Percentiles rank a stretch among this genome's conserved stretches.
Evolutionary conservation across 768 basidiomycete genomes (phyloP).

Genomic region (Saitozyma sp.): DNA sequence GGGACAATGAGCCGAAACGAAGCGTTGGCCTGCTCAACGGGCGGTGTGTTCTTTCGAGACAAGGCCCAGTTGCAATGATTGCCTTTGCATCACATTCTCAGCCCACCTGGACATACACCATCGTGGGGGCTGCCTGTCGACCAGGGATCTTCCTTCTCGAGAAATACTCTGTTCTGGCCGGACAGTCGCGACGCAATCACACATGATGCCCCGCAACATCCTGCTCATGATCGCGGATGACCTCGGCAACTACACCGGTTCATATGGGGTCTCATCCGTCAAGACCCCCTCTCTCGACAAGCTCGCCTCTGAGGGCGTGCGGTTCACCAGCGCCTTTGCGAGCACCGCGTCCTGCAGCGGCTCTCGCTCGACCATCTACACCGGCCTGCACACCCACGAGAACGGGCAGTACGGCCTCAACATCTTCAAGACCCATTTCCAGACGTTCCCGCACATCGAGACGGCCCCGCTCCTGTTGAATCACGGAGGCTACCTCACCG

Average conservation of each 20-base stretch:
- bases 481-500: conserved; percentile 17
- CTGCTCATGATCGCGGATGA: conserved; percentile 29
- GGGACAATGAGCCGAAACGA: too few relatives aligned
- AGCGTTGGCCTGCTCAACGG: too few relatives aligned
- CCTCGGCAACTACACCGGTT: conserved; percentile 23
- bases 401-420: conserved; percentile 31
- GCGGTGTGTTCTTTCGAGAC: too few relatives aligned
- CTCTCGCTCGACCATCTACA: conserved; percentile 26
- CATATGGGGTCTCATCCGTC: conserved; percentile 14
- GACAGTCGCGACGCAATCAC: too few relatives aligned
- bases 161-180: too few relatives aligned
- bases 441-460: conserved; percentile 22
- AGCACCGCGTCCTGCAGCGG: conserved; percentile 26
- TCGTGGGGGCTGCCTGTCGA: too few relatives aligned
- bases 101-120: too few relatives aligned
- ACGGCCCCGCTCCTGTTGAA: conserved; percentile 19
- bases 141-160: too few relatives aligned
- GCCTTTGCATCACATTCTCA: too few relatives aligned
- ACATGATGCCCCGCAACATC: conserved; percentile 10
- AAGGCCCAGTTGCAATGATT: too few relatives aligned
- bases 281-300: conserved; percentile 20
- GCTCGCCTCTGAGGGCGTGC: conserved; percentile 15
- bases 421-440: conserved; percentile 15
- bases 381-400: conserved; percentile 31
- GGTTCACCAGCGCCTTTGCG: conserved; percentile 24